phyloP scores from a whole-genome alignment of 2,329 filamentous ascomycete species.

The Ustulina deusta region DNA sequence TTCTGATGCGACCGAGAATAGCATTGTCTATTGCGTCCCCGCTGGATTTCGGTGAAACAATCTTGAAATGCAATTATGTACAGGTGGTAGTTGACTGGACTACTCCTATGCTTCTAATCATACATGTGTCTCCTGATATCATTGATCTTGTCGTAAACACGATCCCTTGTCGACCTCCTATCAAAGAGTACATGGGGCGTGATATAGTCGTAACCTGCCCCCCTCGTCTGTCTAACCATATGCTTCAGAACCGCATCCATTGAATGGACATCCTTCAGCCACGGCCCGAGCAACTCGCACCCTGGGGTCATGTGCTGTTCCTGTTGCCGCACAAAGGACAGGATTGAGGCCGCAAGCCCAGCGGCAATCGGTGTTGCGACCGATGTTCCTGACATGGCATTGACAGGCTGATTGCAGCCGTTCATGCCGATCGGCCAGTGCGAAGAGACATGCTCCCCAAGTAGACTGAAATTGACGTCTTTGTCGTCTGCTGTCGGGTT shows the following conservation, averaged over 20 bases:
- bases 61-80: neutral
- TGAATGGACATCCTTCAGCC: conserved; percentile 13
- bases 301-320: neutral
- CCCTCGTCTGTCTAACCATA: conserved; percentile 19
- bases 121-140: conserved; percentile 26
- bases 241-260: conserved; percentile 20
- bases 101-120: neutral
- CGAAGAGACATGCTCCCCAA: conserved; percentile 17
- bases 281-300: conserved; percentile 3
- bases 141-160: conserved; percentile 14
- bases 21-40: conserved; percentile 13
- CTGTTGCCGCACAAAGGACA: conserved; percentile 22
- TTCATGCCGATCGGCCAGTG: conserved; percentile 14
- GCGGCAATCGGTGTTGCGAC: conserved; percentile 24
- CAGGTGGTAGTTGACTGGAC: too few relatives aligned
- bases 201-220: conserved; percentile 22
- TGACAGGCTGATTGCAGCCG: neutral
- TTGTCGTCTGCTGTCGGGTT: conserved; percentile 18
- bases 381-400: conserved; percentile 13
- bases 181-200: conserved; percentile 21
- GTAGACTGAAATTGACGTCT: conserved; percentile 13
- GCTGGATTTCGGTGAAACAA: neutral
- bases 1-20: conserved; percentile 14
- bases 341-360: conserved; percentile 4
- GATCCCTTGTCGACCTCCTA: neutral